Base-by-base conservation (phyloP, 1,139 yeast species). In the Barnettozyma hawaiiensis region DNA sequence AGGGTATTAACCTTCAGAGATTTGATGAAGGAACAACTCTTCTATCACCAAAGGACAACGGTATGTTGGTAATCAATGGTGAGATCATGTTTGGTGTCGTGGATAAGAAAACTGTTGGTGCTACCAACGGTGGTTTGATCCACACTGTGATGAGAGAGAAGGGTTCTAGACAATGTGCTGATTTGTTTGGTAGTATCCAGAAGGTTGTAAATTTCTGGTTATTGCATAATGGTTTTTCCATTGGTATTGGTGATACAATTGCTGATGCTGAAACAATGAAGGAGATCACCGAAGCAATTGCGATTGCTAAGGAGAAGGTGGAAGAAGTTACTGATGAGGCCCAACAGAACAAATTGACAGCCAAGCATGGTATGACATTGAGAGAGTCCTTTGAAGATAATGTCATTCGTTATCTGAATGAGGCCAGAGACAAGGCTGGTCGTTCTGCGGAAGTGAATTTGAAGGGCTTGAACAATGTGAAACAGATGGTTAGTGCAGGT, bases 401-500 rank as follows among this genome's bases (percentile, higher is more conserved):
- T 60, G 98, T 94, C 40, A 87, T 95, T 39, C 85, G 96, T 67
- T 90, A 85, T 54, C 76, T 94, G 60, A 94, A 94, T 67, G 96
- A 90, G 64, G 98, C 98, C 37, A 92, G 99, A 81, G 99, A 94
- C 68, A 85, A 95, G 51, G 97, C 97, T 44, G 99, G 99, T 76
- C 84, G 96, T 66, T 86, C 96, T 33, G 97, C 98, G 7, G 98
- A 94, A 71, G 85, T 87, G 70, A 86, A 90, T 60, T 78, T 94
- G 71, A 90, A 90, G 64, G 96, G 90, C 59, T 73, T 83, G 55
- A 94, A 94, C 63, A 92, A 90, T 61, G 98, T 94, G 56, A 94
- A 94, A 63, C 98, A 94, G 71, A 94, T 94, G 99, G 98, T 92
- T 47, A 85, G 92, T 51, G 92, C 98, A 12, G 99, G 99, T 62